These are phyloP conservation scores for Viola pubescens DNA, from an alignment of 441 rosid species.

Conservation along the genomic window DNA sequence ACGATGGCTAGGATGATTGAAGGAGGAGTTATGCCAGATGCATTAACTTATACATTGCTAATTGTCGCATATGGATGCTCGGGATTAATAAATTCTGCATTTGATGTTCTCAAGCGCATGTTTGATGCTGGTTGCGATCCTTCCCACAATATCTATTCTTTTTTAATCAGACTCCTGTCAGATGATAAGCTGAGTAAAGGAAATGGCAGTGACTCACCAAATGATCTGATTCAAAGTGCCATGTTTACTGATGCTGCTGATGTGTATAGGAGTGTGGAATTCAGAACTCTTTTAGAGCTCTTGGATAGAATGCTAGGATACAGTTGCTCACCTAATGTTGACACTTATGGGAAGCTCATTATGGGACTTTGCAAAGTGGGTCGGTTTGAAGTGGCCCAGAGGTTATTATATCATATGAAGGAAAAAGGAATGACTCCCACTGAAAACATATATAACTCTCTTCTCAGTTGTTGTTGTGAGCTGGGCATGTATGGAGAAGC, in stretches of 20 bases:
- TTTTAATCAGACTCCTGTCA: conserved; percentile 47
- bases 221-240: conserved; percentile 26
- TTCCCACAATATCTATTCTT: conserved; percentile 50
- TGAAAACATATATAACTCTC: conserved; percentile 45
- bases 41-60: conserved; percentile 45
- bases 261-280: conserved; percentile 50
- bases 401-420: conserved; percentile 43
- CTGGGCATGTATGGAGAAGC: conserved; percentile 41
- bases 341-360: conserved; percentile 48
- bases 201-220: conserved; percentile 18
- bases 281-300: conserved; percentile 42
- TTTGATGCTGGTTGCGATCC: conserved; percentile 62
- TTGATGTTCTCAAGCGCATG: conserved; percentile 68
- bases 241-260: conserved; percentile 25
- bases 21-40: conserved; percentile 55
- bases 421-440: conserved; percentile 42
- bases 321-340: conserved; percentile 47
- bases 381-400: conserved; percentile 39
- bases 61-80: conserved; percentile 52
- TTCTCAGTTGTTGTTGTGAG: conserved; percentile 54
- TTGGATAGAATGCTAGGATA: conserved; percentile 47
- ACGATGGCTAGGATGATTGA: conserved; percentile 50
- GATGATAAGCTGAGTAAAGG: conserved; percentile 33
- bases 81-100: conserved; percentile 47
- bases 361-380: conserved; percentile 50